These are phyloP conservation scores for Plasmodium coatneyi DNA, from an alignment of 169 alveolate genomes.

Conservation along the genomic window DNA sequence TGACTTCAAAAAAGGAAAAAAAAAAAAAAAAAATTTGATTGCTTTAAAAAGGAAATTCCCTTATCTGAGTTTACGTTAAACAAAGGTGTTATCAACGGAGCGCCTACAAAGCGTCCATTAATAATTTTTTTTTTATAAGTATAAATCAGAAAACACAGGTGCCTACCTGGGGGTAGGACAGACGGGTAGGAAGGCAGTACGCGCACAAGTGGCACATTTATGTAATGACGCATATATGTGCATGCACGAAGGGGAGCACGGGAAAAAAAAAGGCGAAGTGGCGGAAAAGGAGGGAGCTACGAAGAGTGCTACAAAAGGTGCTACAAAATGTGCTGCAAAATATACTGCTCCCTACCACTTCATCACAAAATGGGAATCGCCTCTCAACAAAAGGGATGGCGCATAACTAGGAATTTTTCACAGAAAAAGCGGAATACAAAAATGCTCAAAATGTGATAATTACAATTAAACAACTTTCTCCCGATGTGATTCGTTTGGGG, in stretches of 20 bases:
- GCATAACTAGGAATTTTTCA: not conserved
- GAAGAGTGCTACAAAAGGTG: too few relatives aligned
- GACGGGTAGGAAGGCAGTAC: not conserved
- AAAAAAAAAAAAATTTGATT: not conserved
- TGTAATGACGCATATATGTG: not conserved
- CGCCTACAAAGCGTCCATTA: not conserved
- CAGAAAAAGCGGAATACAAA: not conserved
- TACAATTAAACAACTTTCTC: not conserved
- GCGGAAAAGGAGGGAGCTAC: not conserved
- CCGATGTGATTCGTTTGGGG: not conserved
- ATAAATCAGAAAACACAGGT: not conserved
- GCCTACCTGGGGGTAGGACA: not conserved
- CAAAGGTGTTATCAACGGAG: not conserved
- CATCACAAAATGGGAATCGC: not conserved
- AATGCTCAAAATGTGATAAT: not conserved
- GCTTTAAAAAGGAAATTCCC: not conserved
- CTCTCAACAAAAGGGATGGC: not conserved
- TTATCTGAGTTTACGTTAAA: not conserved
- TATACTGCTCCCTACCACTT: too few relatives aligned
- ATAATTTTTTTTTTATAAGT: not conserved
- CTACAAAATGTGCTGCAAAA: too few relatives aligned
- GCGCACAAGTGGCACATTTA: not conserved
- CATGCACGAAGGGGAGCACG: not conserved
- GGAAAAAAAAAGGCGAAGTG: not conserved
- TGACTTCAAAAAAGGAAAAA: not conserved